Evolutionary conservation across 75 land plant species (phyloP), one percentile per base, ranked within the genome.

Genomic region (Picea sitchensis): DNA sequence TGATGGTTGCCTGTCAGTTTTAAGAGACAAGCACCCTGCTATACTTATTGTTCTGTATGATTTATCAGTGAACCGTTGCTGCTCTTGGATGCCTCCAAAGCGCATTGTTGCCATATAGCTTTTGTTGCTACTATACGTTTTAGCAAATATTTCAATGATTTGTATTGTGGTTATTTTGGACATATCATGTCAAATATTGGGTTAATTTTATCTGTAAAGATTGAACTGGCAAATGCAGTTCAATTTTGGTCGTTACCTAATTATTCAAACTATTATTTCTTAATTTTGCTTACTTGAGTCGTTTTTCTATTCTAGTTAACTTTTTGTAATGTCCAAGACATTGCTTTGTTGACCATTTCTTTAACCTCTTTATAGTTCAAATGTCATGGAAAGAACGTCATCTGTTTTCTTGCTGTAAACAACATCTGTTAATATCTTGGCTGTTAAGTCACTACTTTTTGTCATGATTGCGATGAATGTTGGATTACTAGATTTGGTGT

Each of bases 11-110:
- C 56, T 71, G 74, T 71, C 74, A 71, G 51, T 71, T 71, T 44
- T 71, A 71, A 71, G 74, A 71, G 74, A 71, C 74, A n/a, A 71
- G 74, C 74, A 71, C 51, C 74, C 44, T 71, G 21, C 74, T n/a
- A 69, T 69, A 44, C 38, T 69, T 69, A 71, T 71, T 44, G 36
- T 56, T 71, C 26, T 71, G 23, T 71, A 71, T 71, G 74, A 71
- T 71, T 71, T 71, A 47, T 44, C 13, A 44, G 54, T 71, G 74
- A 71, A 71, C 74, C n/a, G 41, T 67, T 71, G 56, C 56, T 71
- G 74, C 74, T 41, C 74, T 44, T 71, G 74, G 74, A 71, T 44
- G 51, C 21, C n/a, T 20, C 56, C 74, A 71, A 38, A 41, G 74
- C 20, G 74, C 51, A 44, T n/a, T 71, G 47, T 41, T 71, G 26